A percentile compares a stretch with the other conserved stretches of the same genome.
These are phyloP conservation scores for Neonectria neomacrospora DNA, from an alignment of 2,329 filamentous ascomycete genomes.

Conservation along the genomic window DNA sequence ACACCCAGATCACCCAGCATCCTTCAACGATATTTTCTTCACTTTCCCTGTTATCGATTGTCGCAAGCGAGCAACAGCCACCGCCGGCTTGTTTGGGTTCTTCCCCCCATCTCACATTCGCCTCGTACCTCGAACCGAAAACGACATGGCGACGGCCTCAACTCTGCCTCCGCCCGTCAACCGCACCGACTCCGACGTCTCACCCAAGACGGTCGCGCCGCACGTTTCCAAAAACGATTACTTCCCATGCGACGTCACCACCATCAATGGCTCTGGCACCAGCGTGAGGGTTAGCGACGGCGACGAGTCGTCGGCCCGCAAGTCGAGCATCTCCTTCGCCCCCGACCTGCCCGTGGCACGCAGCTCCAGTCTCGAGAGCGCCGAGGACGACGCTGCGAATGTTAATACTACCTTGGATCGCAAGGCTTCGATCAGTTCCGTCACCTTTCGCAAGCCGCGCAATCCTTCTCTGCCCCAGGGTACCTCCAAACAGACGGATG, in stretches of 20 bases:
- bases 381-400: constrained; percentile 39
- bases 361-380: constrained; percentile 41
- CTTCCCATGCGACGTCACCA: constrained; percentile 41
- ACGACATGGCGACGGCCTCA: constrained; percentile 38
- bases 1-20: constrained; percentile 12
- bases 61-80: constrained; percentile 18
- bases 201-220: constrained; percentile 51
- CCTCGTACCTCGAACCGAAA: constrained; percentile 11
- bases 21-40: constrained; percentile 5
- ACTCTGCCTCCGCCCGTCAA: constrained; percentile 40
- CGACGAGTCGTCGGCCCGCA: constrained; percentile 48
- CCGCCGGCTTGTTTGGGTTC: constrained; percentile 14
- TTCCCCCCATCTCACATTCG: constrained; percentile 7
- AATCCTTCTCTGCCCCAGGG: constrained; percentile 62
- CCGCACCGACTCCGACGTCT: constrained; percentile 57
- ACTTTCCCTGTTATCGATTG: not conserved
- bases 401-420: constrained; percentile 49
- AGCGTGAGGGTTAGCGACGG: constrained; percentile 42
- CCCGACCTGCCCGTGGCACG: constrained; percentile 46
- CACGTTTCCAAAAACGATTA: constrained; percentile 41
- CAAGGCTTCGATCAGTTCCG: constrained; percentile 60
- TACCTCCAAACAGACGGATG: constrained; percentile 56
- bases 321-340: constrained; percentile 50
- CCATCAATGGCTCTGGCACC: constrained; percentile 40
- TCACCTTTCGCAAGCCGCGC: constrained; percentile 58